Evolutionary conservation across 1,284 basidiomycete species (phyloP).

Genomic region (Tremellales sp.): DNA sequence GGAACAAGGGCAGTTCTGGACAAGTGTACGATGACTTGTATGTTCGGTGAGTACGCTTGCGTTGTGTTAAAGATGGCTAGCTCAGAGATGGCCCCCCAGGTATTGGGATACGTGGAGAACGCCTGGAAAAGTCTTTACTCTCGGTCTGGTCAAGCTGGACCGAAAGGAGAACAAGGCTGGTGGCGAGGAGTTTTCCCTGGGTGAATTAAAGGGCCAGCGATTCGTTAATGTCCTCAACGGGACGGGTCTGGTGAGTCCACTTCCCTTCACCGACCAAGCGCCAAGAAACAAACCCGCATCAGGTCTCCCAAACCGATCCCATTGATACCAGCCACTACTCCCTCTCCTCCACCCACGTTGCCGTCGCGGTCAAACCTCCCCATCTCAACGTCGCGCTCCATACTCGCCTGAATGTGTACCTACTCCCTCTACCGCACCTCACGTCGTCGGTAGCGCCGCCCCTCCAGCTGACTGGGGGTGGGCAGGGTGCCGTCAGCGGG

Average conservation of each 20-base stretch:
- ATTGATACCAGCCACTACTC: constrained; percentile 60
- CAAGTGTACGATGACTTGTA: constrained; percentile 73
- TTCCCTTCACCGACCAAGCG: too few species aligned
- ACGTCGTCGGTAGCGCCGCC: constrained; percentile 9
- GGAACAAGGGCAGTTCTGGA: constrained; percentile 69
- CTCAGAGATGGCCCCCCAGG: constrained; percentile 41
- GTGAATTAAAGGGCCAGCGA: constrained; percentile 39
- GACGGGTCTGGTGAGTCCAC: constrained; percentile 62
- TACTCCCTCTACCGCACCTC: constrained; percentile 34
- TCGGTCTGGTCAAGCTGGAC: constrained; percentile 46
- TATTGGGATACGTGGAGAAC: constrained; percentile 88
- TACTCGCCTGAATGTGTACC: constrained; percentile 50
- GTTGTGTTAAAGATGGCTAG: neutral
- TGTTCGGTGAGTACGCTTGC: constrained; percentile 61
- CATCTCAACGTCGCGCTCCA: constrained; percentile 61
- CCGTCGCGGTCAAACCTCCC: constrained; percentile 82
- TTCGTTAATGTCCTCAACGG: constrained; percentile 62
- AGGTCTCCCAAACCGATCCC: constrained; percentile 60
- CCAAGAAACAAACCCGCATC: neutral
- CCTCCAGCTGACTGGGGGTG: constrained; percentile 63
- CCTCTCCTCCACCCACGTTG: constrained; percentile 61
- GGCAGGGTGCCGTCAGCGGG: constrained; percentile 71
- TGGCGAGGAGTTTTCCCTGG: constrained; percentile 5
- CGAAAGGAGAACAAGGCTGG: constrained; percentile 51
- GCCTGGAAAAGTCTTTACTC: constrained; percentile 58